Base-by-base conservation (phyloP, 2,329 filamentous ascomycete species). In the Chalaropsis thielavioides region DNA sequence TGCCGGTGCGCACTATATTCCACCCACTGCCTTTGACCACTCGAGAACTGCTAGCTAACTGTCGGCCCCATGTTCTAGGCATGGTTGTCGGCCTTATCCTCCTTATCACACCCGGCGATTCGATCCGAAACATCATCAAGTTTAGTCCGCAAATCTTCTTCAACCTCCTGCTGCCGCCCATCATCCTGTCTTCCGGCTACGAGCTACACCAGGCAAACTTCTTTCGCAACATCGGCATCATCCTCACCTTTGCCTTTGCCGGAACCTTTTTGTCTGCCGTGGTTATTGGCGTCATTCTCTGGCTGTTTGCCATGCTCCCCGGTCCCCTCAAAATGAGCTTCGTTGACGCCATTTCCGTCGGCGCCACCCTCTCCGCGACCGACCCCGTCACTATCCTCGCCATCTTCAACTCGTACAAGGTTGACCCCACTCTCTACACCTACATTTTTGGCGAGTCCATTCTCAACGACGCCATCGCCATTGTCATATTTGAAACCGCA, bases 121-220 rank as follows among this genome's bases (percentile, higher is more conserved):
- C 88, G 68, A 91, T 99, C 71, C 87, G 92, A 74, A 89, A 89
- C 73, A 86, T 90, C 69, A 91, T 99, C 72, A 95, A 88, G 75
- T 99, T 99, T 80, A 89, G 97, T 78, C 96, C 96, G 74, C 92
- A 97, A 73, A 96, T 97, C 80, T 99, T 99, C 81, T 99, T 99
- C 81, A 99, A 99, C 75, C 83, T 99, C 58, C 84, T 99, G 13
- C 88, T 99, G n/a, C 94, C 94, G 44, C 94, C 94, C 65, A 99
- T 99, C 73, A 99, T 99, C 73, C 82, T 99, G 35, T 92, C 92
- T 17, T 96, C 92, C 17, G 94, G 94, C 64, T 99, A 97, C 77
- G 94, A 99, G 76, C 77, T 99, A 68, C 94, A 99, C 75, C 94
- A 99, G 77, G 92, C 90, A 70, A 99, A 99, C 78, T 99, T 99